Evolutionary conservation across 768 basidiomycete genomes (phyloP).

Genomic region (Amanita pseudoporphyria): DNA sequence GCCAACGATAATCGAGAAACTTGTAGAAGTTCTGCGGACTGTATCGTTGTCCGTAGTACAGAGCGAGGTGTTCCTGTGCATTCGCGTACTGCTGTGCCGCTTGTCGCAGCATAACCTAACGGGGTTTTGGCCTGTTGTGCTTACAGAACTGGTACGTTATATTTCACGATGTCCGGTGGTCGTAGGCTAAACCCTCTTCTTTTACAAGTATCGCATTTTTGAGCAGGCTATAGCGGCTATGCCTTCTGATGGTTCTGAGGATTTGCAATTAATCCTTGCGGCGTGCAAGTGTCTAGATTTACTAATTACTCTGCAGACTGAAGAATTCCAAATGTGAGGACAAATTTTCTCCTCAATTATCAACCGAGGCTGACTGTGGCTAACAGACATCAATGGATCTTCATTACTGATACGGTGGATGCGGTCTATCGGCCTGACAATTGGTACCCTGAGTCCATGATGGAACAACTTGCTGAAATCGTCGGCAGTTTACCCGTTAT

Average conservation of each 20-base stretch:
- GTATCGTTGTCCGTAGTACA: constrained; percentile 77
- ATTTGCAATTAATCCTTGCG: constrained; percentile 72
- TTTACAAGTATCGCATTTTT: constrained; percentile 76
- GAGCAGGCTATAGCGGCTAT: constrained; percentile 65
- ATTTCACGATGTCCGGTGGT: not conserved
- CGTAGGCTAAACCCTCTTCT: not conserved
- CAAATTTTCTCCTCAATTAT: not conserved
- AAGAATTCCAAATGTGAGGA: constrained; percentile 92
- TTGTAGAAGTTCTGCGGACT: constrained; percentile 85
- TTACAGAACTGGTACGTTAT: constrained; percentile 75
- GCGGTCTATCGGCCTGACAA: constrained; percentile 82
- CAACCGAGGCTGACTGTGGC: not conserved
- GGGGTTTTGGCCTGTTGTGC: constrained; percentile 93
- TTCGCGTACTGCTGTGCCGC: constrained; percentile 84
- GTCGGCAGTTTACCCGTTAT: constrained; percentile 55
- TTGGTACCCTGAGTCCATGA: constrained; percentile 78
- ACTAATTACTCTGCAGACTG: constrained; percentile 86
- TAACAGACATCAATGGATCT: constrained; percentile 92
- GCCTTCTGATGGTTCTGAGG: constrained; percentile 79
- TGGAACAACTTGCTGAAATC: constrained; percentile 85
- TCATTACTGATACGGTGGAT: constrained; percentile 95
- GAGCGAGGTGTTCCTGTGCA: constrained; percentile 90
- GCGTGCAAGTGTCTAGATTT: constrained; percentile 94
- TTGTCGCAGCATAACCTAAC: constrained; percentile 85
- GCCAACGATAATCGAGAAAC: constrained; percentile 92